phyloP scores from a whole-genome alignment of 148 eudicot species.

The Beta vulgaris region DNA sequence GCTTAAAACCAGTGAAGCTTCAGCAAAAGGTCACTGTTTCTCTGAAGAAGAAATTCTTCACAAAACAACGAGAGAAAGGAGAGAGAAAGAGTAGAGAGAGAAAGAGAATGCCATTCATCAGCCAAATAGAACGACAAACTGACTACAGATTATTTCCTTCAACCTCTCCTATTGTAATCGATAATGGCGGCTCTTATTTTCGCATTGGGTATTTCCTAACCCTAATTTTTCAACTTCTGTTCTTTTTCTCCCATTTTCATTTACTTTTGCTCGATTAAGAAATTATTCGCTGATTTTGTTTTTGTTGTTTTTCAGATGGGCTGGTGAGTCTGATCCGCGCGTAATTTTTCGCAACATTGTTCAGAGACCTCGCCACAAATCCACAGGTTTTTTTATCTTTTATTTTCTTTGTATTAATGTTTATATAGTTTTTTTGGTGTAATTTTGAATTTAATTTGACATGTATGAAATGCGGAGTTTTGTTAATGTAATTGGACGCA shows the following conservation, averaged over 20 bases:
- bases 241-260: not conserved
- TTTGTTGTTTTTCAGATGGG: slow-evolving; percentile 58
- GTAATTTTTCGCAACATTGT: slow-evolving; percentile 90
- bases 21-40: not conserved
- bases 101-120: slow-evolving; percentile 70
- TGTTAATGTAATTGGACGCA: too few species aligned
- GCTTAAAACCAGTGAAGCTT: too few species aligned
- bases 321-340: slow-evolving; percentile 89
- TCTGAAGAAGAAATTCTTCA: not conserved
- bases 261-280: not conserved
- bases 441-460: not conserved
- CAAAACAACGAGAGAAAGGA: not conserved
- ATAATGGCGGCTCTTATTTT: slow-evolving; percentile 92
- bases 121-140: slow-evolving; percentile 63
- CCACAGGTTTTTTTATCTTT: slow-evolving; percentile 46
- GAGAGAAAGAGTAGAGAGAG: slow-evolving; percentile 14
- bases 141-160: slow-evolving; percentile 71
- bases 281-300: not conserved
- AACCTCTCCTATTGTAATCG: slow-evolving; percentile 75
- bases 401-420: not conserved
- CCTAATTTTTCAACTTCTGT: slow-evolving; percentile 24
- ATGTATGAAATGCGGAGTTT: too few species aligned
- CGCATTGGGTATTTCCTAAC: slow-evolving; percentile 72
- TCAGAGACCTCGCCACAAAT: slow-evolving; percentile 94
- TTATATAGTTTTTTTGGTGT: not conserved